Evolutionary conservation across 352 stramenopile genomes (phyloP).

Genomic region (Plasmopara viticola): DNA sequence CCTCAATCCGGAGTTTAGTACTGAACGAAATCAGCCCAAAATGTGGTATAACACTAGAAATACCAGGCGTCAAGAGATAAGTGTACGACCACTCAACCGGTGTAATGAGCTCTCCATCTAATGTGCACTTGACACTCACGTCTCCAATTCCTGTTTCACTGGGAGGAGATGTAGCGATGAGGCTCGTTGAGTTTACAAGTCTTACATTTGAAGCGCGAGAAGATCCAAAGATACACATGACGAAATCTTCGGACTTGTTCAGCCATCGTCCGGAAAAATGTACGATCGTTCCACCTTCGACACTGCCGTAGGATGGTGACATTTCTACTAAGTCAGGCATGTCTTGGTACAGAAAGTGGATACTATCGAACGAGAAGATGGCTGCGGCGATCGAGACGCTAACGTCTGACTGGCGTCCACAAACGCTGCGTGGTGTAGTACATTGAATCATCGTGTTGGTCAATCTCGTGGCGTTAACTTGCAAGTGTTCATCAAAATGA

Average conservation of each 20-base stretch:
- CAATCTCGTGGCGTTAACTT: slow-evolving; percentile 7
- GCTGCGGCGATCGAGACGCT: slow-evolving; percentile 19
- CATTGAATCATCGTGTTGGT: slow-evolving; percentile 20
- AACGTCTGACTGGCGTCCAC: slow-evolving; percentile 8
- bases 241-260: slow-evolving; percentile 14
- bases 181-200: slow-evolving; percentile 18
- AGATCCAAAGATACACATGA: slow-evolving; percentile 30
- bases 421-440: slow-evolving; percentile 13
- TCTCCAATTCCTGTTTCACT: slow-evolving; percentile 7
- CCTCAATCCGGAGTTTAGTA: slow-evolving; percentile 23
- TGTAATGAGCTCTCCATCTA: slow-evolving; percentile 22
- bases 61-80: slow-evolving; percentile 17
- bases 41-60: slow-evolving; percentile 17
- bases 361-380: slow-evolving; percentile 16
- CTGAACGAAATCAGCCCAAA: slow-evolving; percentile 15
- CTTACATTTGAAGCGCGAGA: background rate
- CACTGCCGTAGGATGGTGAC: slow-evolving; percentile 20
- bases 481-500: slow-evolving; percentile 19
- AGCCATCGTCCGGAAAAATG: slow-evolving; percentile 20
- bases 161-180: slow-evolving; percentile 10
- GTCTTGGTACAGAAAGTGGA: slow-evolving; percentile 23
- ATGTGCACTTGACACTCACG: slow-evolving; percentile 18
- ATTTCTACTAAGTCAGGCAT: slow-evolving; percentile 14
- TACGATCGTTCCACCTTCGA: slow-evolving; percentile 22
- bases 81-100: slow-evolving; percentile 14